Conservation (phyloP, 2,329 filamentous ascomycete genomes). For the Fusarium sp. region DNA sequence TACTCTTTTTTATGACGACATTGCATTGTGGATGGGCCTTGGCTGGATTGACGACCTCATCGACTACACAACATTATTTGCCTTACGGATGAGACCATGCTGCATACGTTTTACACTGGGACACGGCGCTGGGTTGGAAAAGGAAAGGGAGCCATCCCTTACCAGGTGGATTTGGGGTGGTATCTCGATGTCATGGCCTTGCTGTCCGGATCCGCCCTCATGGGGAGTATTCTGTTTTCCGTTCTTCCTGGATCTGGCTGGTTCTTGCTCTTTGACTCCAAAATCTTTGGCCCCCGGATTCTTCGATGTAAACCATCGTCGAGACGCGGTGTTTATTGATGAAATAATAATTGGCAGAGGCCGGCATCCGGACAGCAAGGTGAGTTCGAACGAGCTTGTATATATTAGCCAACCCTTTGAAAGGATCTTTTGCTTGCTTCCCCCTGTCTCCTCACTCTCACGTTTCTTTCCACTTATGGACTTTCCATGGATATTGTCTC, state of each 20-base stretch:
- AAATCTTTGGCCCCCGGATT: constrained; percentile 45
- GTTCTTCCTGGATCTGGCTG: constrained; percentile 50
- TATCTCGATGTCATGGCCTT: constrained; percentile 47
- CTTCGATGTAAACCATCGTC: constrained; percentile 45
- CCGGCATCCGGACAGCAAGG: constrained; percentile 66
- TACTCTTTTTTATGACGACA: constrained; percentile 44
- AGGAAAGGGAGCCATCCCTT: constrained; percentile 43
- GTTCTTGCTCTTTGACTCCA: constrained; percentile 45
- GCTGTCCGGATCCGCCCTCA: constrained; percentile 53
- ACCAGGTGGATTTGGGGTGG: constrained; percentile 46
- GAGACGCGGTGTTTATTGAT: constrained; percentile 45
- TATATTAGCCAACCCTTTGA: constrained; percentile 63
- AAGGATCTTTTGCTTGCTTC: constrained; percentile 50
- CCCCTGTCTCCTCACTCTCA: constrained; percentile 17
- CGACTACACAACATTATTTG: constrained; percentile 46
- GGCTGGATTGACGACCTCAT: constrained; percentile 44
- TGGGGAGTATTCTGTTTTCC: constrained; percentile 50
- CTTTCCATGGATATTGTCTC: constrained; percentile 43
- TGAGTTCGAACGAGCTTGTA: constrained; percentile 65
- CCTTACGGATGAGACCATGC: constrained; percentile 53
- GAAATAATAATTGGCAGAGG: constrained; percentile 51
- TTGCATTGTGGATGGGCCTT: constrained; percentile 49
- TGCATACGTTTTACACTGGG: constrained; percentile 52
- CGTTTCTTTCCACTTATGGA: constrained; percentile 36
- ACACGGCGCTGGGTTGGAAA: constrained; percentile 52